Percentiles rank a stretch among this genome's conserved stretches.
These are phyloP conservation scores for Pseudopyricularia cyperi DNA, from an alignment of 2,329 filamentous ascomycete genomes.

Conservation along the genomic window DNA sequence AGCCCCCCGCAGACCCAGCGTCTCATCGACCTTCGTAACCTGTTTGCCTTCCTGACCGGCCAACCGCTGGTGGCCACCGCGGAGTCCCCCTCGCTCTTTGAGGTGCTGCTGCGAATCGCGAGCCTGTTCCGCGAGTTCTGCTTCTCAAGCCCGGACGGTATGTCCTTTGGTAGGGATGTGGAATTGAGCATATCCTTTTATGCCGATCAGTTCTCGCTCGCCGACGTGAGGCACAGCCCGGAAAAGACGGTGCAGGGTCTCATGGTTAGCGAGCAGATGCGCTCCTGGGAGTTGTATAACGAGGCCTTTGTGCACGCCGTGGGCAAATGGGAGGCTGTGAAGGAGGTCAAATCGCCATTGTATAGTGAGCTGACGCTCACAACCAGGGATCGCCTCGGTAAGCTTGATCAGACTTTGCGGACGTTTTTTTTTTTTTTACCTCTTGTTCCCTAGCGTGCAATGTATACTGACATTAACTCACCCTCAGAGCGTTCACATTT, in stretches of 20 bases:
- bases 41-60: constrained; percentile 53
- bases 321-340: constrained; percentile 69
- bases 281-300: constrained; percentile 69
- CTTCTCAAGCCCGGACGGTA: constrained; percentile 41
- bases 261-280: constrained; percentile 79
- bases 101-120: constrained; percentile 40
- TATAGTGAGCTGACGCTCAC: constrained; percentile 55
- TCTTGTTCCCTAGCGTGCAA: background rate
- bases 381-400: constrained; percentile 57
- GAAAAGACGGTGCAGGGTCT: constrained; percentile 86
- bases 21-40: constrained; percentile 46
- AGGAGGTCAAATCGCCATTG: constrained; percentile 52
- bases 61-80: constrained; percentile 50
- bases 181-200: constrained; percentile 59
- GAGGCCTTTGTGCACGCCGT: constrained; percentile 87
- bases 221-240: constrained; percentile 67
- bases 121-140: constrained; percentile 41
- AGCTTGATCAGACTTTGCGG: too few species aligned
- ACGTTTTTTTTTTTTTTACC: background rate
- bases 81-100: constrained; percentile 35
- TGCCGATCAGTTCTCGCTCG: constrained; percentile 62
- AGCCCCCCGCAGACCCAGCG: constrained; percentile 30
- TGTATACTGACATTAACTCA: background rate
- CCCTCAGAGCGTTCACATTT: constrained; percentile 57
- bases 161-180: constrained; percentile 45